Base-by-base conservation (phyloP, 768 basidiomycete genomes). In the Lyophyllum atratum region DNA sequence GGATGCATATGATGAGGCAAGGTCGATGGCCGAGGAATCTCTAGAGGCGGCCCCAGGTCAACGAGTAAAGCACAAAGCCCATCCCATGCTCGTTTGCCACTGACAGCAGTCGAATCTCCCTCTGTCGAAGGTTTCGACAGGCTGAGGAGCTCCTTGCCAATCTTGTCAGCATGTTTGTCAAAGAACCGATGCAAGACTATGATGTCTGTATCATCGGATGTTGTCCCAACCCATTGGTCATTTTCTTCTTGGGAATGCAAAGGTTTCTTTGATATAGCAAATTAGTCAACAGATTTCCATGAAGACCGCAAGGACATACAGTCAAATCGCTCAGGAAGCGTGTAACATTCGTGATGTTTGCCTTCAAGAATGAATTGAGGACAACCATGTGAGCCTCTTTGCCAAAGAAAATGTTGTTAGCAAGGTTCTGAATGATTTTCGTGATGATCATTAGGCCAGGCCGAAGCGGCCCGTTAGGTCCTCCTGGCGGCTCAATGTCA, bases 391-490 rank as follows among this genome's bases (percentile, higher is more conserved):
- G 87, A 3, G 85, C 83, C 64, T 96, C 94, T 70, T 95, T 95
- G 11, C 90, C 92, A 63, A 96, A 96, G 66, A 92, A 86, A 48
- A 95, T 89, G 63, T 97, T 96, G 73, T 97, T 98, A 19, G 94
- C 94, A 28, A 97, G 73, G 66, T 93, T 95, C 71, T 96, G 94
- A 45, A 97, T 87, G 55, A 95, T 86, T 74, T 95, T 97, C 43
- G 93, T 91, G 60, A 97, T 89, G 46, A 91, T 76, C 80, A 92
- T 87, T 14, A 96, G 76, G 17, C 92, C 93, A 40, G 90, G 85
- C 17, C 91, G 87, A 51, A 91, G 79, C 26, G 81, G 77, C 1
- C 64, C 64, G 39, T 78, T 74, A 34, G 81, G 78, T 34, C 87
- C 89, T 57, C 80, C 79, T 0, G 91, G 89, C 0, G 93, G 66